Conservation (phyloP, 2,329 filamentous ascomycete genomes). For the Ophiobolus disseminans region DNA sequence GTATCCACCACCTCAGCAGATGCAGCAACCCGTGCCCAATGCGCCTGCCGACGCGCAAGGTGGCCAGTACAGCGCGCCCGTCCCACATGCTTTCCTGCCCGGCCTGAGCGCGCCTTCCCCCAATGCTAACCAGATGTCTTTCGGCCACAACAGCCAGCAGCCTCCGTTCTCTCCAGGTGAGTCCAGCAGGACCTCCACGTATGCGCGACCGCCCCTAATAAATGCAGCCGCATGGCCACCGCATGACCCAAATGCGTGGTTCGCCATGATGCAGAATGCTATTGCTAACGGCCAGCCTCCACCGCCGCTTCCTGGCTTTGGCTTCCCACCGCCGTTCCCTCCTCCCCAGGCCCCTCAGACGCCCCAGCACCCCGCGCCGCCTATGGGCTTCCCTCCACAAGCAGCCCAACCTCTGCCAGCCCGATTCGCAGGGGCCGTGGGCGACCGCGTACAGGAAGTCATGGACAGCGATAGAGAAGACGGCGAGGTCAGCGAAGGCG, state of each 20-base stretch:
- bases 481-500: conserved; percentile 75
- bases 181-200: not conserved
- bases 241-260: conserved; percentile 41
- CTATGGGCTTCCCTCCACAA: conserved; percentile 21
- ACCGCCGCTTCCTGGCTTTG: conserved; percentile 28
- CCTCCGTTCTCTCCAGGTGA: conserved; percentile 25
- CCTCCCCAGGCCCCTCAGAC: conserved; percentile 30
- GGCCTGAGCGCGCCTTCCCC: conserved; percentile 22
- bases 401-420: conserved; percentile 17
- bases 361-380: conserved; percentile 23
- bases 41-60: conserved; percentile 14
- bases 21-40: conserved; percentile 9
- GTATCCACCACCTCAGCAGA: conserved; percentile 23
- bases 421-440: no score
- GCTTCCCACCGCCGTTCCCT: conserved; percentile 26
- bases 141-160: conserved; percentile 34
- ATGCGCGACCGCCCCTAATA: conserved; percentile 3
- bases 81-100: conserved; percentile 19
- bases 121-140: conserved; percentile 32
- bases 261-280: conserved; percentile 30
- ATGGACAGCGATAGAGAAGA: conserved; percentile 67
- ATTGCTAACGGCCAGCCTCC: conserved; percentile 24
- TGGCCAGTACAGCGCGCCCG: conserved; percentile 15
- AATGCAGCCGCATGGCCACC: conserved; percentile 30
- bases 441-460: conserved; percentile 39